A percentile compares a stretch with the other conserved stretches of the same genome.
Evolutionary conservation across 2,329 filamentous ascomycete species (phyloP).

Genomic region (Alternaria triticina): DNA sequence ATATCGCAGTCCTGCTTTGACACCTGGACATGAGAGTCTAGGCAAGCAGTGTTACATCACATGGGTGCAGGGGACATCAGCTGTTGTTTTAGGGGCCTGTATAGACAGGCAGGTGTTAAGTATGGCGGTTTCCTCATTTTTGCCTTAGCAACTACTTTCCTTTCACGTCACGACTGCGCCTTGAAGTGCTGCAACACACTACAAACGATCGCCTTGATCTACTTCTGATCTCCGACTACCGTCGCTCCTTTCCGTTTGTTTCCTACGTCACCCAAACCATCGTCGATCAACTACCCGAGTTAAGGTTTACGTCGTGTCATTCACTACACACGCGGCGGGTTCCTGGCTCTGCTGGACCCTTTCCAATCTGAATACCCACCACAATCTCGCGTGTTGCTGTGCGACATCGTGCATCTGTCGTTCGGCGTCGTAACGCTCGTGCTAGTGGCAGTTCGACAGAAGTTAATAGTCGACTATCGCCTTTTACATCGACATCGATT

Average conservation of each 20-base stretch:
- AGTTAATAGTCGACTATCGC: background rate
- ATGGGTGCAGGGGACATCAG: background rate
- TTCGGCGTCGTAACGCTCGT: background rate
- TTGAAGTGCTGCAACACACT: conserved; percentile 25
- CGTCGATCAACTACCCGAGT: background rate
- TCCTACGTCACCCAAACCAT: background rate
- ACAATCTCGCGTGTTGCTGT: conserved; percentile 23
- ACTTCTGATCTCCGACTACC: conserved; percentile 5
- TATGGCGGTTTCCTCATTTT: conserved; percentile 11
- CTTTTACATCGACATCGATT: background rate
- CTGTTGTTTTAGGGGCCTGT: conserved; percentile 6
- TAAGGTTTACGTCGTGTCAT: background rate
- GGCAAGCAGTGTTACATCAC: conserved; percentile 18
- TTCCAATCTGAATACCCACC: conserved; percentile 16
- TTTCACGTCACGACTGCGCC: conserved; percentile 17
- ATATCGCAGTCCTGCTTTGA: conserved; percentile 13
- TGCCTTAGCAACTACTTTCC: background rate
- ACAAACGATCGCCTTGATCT: background rate
- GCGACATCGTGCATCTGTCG: conserved; percentile 11
- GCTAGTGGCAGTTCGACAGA: background rate
- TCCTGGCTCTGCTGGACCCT: conserved; percentile 6
- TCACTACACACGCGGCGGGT: background rate
- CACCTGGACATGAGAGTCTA: conserved; percentile 10
- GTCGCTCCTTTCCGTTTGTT: conserved; percentile 14
- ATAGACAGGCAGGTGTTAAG: conserved; percentile 8